phyloP scores from a whole-genome alignment of 164 flowering plant genomes.

The Vitis riparia region DNA sequence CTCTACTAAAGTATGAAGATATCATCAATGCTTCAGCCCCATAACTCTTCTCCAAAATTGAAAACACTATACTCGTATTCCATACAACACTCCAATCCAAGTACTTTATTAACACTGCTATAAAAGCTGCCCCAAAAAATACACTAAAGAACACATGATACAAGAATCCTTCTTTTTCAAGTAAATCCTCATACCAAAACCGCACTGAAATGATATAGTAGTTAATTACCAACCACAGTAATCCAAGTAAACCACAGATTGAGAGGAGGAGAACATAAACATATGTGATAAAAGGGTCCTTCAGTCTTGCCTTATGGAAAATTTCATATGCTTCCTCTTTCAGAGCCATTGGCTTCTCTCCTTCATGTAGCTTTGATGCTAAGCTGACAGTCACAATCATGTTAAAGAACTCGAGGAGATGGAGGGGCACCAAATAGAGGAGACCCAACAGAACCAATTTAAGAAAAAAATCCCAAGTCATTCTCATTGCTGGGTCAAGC shows the following conservation, averaged over 20 bases:
- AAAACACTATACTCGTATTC: constrained; percentile 10
- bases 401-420: constrained; percentile 14
- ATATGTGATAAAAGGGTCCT: constrained; percentile 12
- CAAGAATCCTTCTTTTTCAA: background rate
- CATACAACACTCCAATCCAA: constrained; percentile 8
- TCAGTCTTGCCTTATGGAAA: background rate
- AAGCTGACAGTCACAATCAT: background rate
- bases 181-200: background rate
- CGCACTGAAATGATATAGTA: background rate
- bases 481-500: background rate
- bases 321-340: constrained; percentile 3
- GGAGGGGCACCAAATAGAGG: constrained; percentile 10
- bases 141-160: background rate
- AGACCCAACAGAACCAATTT: constrained; percentile 9
- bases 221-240: background rate
- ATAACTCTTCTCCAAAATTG: constrained; percentile 10
- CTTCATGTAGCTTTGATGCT: constrained; percentile 15
- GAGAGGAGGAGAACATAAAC: constrained; percentile 12
- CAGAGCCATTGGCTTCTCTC: constrained; percentile 3
- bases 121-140: background rate
- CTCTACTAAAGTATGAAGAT: background rate
- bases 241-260: constrained; percentile 1
- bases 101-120: constrained; percentile 6
- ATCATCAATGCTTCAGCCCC: constrained; percentile 5
- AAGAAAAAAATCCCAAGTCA: background rate